Evolutionary conservation across 2,329 filamentous ascomycete genomes (phyloP).

Genomic region (Verticillium nonalfalfae): DNA sequence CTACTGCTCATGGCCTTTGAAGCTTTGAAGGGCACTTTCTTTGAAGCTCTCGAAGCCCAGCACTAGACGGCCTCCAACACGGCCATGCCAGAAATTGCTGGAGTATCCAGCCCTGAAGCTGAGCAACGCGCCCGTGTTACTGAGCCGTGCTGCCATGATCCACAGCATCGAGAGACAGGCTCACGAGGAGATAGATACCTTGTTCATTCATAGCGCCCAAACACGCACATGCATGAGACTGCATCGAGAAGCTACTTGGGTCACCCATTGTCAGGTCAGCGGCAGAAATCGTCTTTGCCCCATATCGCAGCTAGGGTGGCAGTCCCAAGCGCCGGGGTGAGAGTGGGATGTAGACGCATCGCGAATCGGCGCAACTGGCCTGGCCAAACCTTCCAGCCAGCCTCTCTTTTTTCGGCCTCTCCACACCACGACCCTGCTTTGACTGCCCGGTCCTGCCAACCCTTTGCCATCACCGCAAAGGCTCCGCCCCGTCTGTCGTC

Average conservation of each 20-base stretch:
- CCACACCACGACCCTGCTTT: neutral
- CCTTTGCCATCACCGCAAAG: neutral
- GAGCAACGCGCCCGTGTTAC: neutral
- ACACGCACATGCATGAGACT: neutral
- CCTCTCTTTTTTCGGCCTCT: neutral
- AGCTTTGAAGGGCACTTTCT: neutral
- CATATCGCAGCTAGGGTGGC: too few relatives aligned
- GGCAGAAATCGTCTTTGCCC: neutral
- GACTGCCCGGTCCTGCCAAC: neutral
- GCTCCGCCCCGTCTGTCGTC: neutral
- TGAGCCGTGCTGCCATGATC: neutral
- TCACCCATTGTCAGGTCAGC: neutral
- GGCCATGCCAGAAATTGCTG: neutral
- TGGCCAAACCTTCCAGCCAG: neutral
- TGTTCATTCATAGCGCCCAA: neutral
- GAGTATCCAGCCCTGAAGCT: neutral
- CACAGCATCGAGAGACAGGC: neutral
- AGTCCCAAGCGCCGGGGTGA: neutral
- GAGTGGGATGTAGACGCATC: neutral
- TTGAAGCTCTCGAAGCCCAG: too few relatives aligned
- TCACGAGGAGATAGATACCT: neutral
- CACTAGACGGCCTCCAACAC: too few relatives aligned
- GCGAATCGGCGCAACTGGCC: neutral
- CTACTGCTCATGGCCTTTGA: neutral
- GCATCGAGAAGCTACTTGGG: neutral